Percentiles rank a stretch among this genome's conserved stretches.
Conservation (phyloP, 139 green algal genomes). For the Zygnema circumcarinatum region DNA sequence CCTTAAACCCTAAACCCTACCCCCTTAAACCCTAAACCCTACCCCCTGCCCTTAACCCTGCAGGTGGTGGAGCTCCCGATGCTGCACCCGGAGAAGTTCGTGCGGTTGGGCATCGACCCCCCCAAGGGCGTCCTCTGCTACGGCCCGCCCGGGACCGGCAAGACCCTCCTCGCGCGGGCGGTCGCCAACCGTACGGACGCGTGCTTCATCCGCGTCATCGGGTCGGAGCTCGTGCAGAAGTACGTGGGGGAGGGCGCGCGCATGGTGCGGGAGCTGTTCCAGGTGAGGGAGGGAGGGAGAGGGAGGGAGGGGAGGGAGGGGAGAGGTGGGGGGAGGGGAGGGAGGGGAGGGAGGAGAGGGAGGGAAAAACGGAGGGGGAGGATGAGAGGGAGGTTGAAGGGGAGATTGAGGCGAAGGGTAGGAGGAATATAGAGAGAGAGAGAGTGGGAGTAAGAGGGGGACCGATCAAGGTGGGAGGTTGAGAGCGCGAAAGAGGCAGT, state of each 20-base stretch:
- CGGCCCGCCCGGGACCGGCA: constrained; percentile 91
- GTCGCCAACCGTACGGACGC: constrained; percentile 98
- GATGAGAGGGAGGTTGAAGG: too few species aligned
- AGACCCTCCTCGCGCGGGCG: constrained; percentile 94
- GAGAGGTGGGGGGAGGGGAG: too few species aligned
- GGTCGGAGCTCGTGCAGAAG: constrained; percentile 97
- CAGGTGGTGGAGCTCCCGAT: constrained; percentile 96
- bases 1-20: too few species aligned
- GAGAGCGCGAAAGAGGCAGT: too few species aligned
- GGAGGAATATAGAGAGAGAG: too few species aligned
- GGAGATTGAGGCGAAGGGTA: too few species aligned
- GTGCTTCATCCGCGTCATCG: constrained; percentile 99
- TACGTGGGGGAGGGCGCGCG: constrained; percentile 97
- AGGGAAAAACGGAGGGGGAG: too few species aligned
- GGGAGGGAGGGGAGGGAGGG: too few species aligned
- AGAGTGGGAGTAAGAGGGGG: too few species aligned
- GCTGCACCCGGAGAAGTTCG: constrained; percentile 98
- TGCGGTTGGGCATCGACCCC: constrained; percentile 99
- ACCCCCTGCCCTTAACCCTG: too few species aligned
- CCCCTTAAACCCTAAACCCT: too few species aligned
- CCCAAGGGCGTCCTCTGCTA: constrained; percentile 97
- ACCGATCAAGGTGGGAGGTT: too few species aligned
- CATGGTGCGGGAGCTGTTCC: constrained; percentile 96
- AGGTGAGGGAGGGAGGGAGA: constrained; percentile 60
- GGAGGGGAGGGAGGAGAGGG: not conserved